These are phyloP conservation scores for Pseudoneurospora amorphoporcata DNA, from an alignment of 495 filamentous ascomycete genomes.

Conservation along the genomic window DNA sequence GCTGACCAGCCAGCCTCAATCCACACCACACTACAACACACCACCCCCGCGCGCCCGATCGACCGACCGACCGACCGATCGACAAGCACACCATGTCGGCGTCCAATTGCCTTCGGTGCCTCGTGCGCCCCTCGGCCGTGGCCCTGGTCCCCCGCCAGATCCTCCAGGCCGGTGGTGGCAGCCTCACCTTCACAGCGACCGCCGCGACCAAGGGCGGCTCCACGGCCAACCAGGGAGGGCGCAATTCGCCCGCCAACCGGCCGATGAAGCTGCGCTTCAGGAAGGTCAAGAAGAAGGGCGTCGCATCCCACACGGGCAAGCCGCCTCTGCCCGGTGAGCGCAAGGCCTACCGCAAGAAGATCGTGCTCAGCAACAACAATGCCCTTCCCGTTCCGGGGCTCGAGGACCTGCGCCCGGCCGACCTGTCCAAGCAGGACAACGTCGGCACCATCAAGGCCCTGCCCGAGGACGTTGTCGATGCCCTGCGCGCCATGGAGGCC, in stretches of 20 bases:
- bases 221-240: slow-evolving; percentile 12
- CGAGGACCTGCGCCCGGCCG: slow-evolving; percentile 45
- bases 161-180: background rate
- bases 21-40: background rate
- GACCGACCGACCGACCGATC: slow-evolving; percentile 4
- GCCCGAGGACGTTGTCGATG: slow-evolving; percentile 59
- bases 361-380: slow-evolving; percentile 88
- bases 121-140: slow-evolving; percentile 44
- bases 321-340: slow-evolving; percentile 65
- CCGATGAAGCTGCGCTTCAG: slow-evolving; percentile 26
- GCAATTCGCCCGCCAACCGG: slow-evolving; percentile 18
- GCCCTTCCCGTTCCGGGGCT: slow-evolving; percentile 65
- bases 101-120: slow-evolving; percentile 57
- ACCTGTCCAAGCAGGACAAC: slow-evolving; percentile 41
- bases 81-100: slow-evolving; percentile 48
- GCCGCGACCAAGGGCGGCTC: background rate
- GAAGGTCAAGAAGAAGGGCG: slow-evolving; percentile 48
- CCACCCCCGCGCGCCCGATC: background rate
- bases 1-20: background rate
- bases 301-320: slow-evolving; percentile 25
- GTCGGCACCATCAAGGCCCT: slow-evolving; percentile 59
- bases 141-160: slow-evolving; percentile 9
- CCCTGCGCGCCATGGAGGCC: slow-evolving; percentile 68
- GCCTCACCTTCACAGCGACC: background rate
- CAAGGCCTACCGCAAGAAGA: slow-evolving; percentile 75